Conservation (phyloP, 768 basidiomycete species). For the Hygrophoropsis aurantiaca region DNA sequence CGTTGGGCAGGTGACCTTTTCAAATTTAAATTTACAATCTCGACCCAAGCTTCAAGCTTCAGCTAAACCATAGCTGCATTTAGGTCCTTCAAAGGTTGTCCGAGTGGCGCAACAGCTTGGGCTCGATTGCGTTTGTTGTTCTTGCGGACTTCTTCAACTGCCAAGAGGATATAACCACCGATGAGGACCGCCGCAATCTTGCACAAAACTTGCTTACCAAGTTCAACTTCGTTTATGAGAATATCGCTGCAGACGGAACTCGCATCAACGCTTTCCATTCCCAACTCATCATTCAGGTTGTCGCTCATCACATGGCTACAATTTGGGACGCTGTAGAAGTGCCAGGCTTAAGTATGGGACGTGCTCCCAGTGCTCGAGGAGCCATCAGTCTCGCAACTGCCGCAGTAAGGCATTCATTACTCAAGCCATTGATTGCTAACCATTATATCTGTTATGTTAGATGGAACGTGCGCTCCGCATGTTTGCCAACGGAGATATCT, state of each 20-base stretch:
- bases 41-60: too few relatives aligned
- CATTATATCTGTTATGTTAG: background rate
- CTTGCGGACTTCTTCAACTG: background rate
- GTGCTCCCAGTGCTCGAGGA: too few relatives aligned
- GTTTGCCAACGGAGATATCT: background rate
- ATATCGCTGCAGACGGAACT: background rate
- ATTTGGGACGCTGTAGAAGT: too few relatives aligned
- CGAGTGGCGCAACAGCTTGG: background rate
- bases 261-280: background rate
- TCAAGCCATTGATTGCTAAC: too few relatives aligned
- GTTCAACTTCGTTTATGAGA: background rate
- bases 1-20: too few relatives aligned
- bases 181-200: background rate
- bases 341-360: too few relatives aligned
- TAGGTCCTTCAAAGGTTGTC: background rate
- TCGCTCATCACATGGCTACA: background rate
- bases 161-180: background rate
- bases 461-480: background rate
- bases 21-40: too few relatives aligned
- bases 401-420: too few relatives aligned
- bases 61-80: background rate
- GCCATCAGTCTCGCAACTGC: too few relatives aligned
- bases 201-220: background rate
- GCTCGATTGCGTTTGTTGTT: background rate
- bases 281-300: background rate